Evolutionary conservation across 1,284 basidiomycete genomes (phyloP), one percentile per base, ranked within the genome.

Genomic region (Mycena sp.): DNA sequence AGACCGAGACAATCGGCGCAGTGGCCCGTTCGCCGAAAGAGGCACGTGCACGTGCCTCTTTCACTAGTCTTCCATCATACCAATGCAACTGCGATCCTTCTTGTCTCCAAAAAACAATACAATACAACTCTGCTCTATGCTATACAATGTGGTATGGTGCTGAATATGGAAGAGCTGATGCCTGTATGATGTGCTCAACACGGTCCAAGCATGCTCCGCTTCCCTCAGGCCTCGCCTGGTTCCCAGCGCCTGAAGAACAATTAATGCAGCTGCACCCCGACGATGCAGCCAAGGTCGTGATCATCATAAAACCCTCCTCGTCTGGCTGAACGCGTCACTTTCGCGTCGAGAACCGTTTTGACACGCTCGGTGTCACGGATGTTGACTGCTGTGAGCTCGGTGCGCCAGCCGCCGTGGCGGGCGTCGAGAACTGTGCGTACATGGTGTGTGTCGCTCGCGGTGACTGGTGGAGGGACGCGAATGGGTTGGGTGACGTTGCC

Each of bases 391-490:
- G 54, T 46, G 40, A 43, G 32, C 23, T 14, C 21, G 49, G 59
- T 25, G 43, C 58, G 35, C 35, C 38, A 49, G 30, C 41, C 43
- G 69, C 29, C 17, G 74, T 59, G 17, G 71, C 48, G 21, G 80
- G 76, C 10, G 79, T 70, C 53, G 82, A 74, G 68, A 90, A 81
- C 16, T 85, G 79, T 40, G 88, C 82, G 76, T 87, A 91, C 85
- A 90, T 88, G 64, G 78, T 75, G 71, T 91, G 87, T 19, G 80
- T 73, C 70, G 89, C 87, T 63, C 90, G 86, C 55, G 90, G 90
- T 64, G 87, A 85, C 75, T 87, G 85, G 53, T 61, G 58, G 35
- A 91, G 83, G 45, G 81, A 72, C 29, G 82, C 73, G 77, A 92
- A 91, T 16, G 88, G 87, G 69, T 90, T 87, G 38, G 86, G 84